A percentile compares a stretch with the other conserved stretches of the same genome.
Evolutionary conservation across 495 filamentous ascomycete genomes (phyloP).

Genomic region (Penicillium coffeae): DNA sequence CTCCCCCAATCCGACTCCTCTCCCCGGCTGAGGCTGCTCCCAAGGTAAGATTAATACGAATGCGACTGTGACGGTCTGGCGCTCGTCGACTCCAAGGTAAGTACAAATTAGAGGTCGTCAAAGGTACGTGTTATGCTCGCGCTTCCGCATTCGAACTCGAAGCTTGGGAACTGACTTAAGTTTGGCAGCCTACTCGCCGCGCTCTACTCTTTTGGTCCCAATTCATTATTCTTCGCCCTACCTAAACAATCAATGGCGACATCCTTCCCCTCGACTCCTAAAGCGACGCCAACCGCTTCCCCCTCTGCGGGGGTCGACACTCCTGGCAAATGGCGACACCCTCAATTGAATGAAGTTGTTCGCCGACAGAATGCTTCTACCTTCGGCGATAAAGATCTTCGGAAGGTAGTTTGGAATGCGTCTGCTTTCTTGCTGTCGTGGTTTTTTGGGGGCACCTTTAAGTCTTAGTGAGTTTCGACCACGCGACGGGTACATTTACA

Average conservation of each 20-base stretch:
- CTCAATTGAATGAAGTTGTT: constrained; percentile 72
- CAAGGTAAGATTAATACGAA: not conserved
- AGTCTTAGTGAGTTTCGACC: constrained; percentile 31
- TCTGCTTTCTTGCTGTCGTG: constrained; percentile 49
- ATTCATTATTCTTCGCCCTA: not conserved
- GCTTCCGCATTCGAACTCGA: not conserved
- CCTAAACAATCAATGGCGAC: constrained; percentile 33
- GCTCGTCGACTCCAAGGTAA: not conserved
- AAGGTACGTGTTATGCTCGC: not conserved
- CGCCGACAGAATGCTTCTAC: constrained; percentile 66
- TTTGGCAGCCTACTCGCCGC: not conserved
- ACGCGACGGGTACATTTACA: not conserved
- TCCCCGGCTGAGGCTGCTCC: not conserved
- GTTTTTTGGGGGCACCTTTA: constrained; percentile 32
- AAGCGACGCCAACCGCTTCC: constrained; percentile 48
- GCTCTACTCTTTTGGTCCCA: not conserved
- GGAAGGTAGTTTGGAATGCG: constrained; percentile 60
- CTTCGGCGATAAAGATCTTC: constrained; percentile 68
- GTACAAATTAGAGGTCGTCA: not conserved
- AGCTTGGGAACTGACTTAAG: constrained; percentile 1
- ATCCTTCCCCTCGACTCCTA: constrained; percentile 57
- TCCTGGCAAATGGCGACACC: constrained; percentile 86
- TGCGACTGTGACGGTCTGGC: not conserved
- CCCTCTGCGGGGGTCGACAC: constrained; percentile 46
- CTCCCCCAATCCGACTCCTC: not conserved